phyloP scores from a whole-genome alignment of 352 stramenopile genomes.

The Globisporangium viniferum region DNA sequence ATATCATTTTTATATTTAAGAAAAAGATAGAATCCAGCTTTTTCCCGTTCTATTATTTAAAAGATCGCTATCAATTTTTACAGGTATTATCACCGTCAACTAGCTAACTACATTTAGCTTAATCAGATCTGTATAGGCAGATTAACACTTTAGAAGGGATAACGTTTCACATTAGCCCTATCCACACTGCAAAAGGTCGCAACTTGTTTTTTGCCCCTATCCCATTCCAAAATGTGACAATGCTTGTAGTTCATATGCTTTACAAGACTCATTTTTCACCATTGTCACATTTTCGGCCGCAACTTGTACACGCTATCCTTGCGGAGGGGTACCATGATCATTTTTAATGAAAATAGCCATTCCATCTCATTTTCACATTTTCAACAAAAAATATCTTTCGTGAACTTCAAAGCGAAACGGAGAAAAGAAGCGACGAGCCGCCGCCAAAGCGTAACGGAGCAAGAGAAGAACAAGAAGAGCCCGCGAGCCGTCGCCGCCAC shows the following conservation, averaged over 20 bases:
- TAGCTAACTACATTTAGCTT: too few relatives aligned
- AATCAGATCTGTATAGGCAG: not conserved
- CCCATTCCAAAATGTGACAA: too few relatives aligned
- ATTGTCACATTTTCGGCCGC: too few relatives aligned
- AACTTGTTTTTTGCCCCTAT: too few relatives aligned
- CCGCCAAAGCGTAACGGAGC: slow-evolving; percentile 7
- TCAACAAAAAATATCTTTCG: not conserved
- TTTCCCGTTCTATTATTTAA: not conserved
- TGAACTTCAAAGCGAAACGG: not conserved
- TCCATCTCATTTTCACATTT: not conserved
- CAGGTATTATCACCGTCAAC: not conserved
- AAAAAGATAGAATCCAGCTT: not conserved
- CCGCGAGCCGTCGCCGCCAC: not conserved
- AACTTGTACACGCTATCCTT: too few relatives aligned
- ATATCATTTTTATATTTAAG: not conserved
- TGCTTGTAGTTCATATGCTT: too few relatives aligned
- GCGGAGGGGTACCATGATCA: too few relatives aligned
- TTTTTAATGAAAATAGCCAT: not conserved
- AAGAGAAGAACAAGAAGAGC: not conserved
- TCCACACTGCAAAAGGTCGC: too few relatives aligned
- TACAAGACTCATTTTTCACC: too few relatives aligned
- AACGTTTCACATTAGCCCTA: not conserved
- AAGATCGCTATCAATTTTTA: slow-evolving; percentile 1
- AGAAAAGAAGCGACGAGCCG: not conserved
- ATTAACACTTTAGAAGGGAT: not conserved